Conservation (phyloP, 495 filamentous ascomycete genomes). For the Penicillium verhagenii region DNA sequence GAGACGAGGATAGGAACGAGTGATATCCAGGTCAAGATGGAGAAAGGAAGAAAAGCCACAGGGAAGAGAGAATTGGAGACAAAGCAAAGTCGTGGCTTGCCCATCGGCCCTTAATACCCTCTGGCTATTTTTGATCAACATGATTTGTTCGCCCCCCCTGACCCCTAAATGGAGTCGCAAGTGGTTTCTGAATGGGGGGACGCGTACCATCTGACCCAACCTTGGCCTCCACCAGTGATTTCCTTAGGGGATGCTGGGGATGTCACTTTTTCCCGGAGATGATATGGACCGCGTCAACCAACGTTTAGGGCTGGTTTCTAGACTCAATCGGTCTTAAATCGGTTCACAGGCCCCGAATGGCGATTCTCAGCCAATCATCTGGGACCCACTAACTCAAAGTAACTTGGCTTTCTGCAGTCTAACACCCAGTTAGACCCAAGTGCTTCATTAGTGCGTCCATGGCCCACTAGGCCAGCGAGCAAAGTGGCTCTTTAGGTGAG, state of each 20-base stretch:
- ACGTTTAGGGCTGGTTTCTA: conserved; percentile 19
- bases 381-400: conserved; percentile 12
- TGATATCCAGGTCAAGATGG: conserved; percentile 8
- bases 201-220: conserved; percentile 23
- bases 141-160: conserved; percentile 21
- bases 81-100: too few species aligned
- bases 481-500: too few species aligned
- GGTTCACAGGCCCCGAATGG: conserved; percentile 13
- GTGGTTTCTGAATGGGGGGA: too few species aligned
- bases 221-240: conserved; percentile 16
- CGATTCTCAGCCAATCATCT: neutral
- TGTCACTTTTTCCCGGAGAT: conserved; percentile 18
- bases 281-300: conserved; percentile 17
- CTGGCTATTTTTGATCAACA: conserved; percentile 3
- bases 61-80: conserved; percentile 2
- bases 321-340: conserved; percentile 3
- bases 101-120: conserved; percentile 22
- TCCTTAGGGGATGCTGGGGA: too few species aligned
- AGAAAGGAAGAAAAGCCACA: neutral
- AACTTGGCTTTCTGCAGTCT: conserved; percentile 16
- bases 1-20: conserved; percentile 11
- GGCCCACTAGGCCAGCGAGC: neutral
- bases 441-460: conserved; percentile 17
- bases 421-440: too few species aligned
- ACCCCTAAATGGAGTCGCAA: too few species aligned